Evolutionary conservation across 345 rosid species (phyloP).

Genomic region (Citrus medica): DNA sequence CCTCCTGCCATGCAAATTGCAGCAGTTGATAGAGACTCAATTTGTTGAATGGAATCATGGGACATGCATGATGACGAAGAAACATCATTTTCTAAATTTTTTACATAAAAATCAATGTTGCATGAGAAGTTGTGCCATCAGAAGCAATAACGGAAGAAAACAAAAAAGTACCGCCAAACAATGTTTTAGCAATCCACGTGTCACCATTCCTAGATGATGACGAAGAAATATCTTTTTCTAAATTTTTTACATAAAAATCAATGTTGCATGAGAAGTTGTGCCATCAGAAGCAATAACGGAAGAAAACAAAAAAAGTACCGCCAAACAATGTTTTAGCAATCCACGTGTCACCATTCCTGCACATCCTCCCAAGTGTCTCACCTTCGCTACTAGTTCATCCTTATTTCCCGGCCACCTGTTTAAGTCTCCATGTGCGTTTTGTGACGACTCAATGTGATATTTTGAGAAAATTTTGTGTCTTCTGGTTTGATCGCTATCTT

Average conservation of each 20-base stretch:
- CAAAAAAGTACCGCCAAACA: neutral
- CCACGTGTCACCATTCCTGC: neutral
- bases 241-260: neutral
- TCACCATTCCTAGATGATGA: neutral
- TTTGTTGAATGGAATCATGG: no score
- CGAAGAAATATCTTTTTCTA: neutral
- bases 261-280: neutral
- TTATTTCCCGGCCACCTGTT: neutral
- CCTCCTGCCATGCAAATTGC: conserved; percentile 2
- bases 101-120: neutral
- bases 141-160: neutral
- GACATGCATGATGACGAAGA: no score
- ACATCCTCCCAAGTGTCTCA: neutral
- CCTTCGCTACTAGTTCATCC: neutral
- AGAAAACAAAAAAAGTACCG: neutral
- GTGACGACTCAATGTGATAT: neutral
- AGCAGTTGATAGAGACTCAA: neutral
- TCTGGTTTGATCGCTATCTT: neutral
- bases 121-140: neutral
- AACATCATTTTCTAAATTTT: neutral
- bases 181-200: neutral
- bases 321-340: neutral
- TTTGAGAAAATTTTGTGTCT: conserved; percentile 3
- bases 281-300: neutral
- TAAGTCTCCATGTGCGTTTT: neutral